A percentile compares a stretch with the other conserved stretches of the same genome.
phyloP scores from a whole-genome alignment of 192 early-diverging fungal genomes.

The Coemansia sp. region DNA sequence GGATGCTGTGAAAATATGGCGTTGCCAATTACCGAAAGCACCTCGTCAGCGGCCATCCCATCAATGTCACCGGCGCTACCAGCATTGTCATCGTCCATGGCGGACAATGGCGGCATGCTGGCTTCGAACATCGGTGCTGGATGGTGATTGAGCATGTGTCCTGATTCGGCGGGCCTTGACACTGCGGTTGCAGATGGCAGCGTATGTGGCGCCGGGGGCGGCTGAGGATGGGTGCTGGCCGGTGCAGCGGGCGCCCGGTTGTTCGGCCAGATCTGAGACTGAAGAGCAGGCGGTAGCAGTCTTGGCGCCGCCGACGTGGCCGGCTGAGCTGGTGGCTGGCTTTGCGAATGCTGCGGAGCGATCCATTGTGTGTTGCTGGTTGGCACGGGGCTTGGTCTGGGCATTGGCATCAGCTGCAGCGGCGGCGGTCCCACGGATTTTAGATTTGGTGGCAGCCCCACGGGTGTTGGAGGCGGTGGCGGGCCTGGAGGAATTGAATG shows the following conservation, averaged over 20 bases:
- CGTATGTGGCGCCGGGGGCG: not conserved
- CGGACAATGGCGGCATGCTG: not conserved
- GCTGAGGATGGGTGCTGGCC: not conserved
- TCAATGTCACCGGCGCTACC: slow-evolving; percentile 4
- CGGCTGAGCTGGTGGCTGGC: slow-evolving; percentile 1
- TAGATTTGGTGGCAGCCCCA: no score
- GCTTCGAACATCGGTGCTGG: slow-evolving; percentile 2
- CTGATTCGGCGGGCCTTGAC: not conserved
- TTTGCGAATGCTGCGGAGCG: not conserved
- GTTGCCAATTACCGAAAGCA: slow-evolving; percentile 25
- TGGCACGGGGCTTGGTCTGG: not conserved
- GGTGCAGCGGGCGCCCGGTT: not conserved
- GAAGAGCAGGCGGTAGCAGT: not conserved
- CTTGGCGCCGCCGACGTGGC: not conserved
- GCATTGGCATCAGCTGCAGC: not conserved
- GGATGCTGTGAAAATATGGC: slow-evolving; percentile 24
- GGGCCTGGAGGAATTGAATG: no score
- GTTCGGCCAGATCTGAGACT: slow-evolving; percentile 2
- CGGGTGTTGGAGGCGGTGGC: not conserved
- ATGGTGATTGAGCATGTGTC: not conserved
- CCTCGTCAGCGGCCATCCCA: slow-evolving; percentile 16
- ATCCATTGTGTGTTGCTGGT: not conserved
- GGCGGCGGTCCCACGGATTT: not conserved
- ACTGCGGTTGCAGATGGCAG: not conserved
- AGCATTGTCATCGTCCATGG: not conserved